Evolutionary conservation across 345 rosid species (phyloP).

Genomic region (Eucalyptus pumila): DNA sequence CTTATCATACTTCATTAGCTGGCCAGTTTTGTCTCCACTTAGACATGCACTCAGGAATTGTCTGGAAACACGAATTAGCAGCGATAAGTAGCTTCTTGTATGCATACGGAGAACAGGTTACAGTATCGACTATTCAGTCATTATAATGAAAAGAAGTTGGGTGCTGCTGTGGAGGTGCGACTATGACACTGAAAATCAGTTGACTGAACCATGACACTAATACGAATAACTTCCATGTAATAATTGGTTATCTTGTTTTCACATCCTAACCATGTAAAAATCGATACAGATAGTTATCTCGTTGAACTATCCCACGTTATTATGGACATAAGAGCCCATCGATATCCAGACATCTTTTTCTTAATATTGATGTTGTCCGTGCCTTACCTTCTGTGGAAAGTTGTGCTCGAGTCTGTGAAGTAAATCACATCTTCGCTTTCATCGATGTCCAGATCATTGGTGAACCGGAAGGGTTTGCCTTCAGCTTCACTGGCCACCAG

Average conservation of each 20-base stretch:
- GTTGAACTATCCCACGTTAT: background rate
- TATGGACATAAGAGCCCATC: background rate
- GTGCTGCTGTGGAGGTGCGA: background rate
- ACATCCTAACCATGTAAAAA: background rate
- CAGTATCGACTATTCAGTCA: background rate
- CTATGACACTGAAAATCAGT: background rate
- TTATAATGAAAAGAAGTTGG: background rate
- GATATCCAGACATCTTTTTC: background rate
- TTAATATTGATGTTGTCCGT: background rate
- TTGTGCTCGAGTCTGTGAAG: slow-evolving; percentile 60
- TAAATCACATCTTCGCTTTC: slow-evolving; percentile 37
- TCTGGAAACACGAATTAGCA: background rate
- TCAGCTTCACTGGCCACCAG: slow-evolving; percentile 41
- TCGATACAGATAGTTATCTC: background rate
- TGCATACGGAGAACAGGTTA: background rate
- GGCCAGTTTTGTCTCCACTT: slow-evolving; percentile 21
- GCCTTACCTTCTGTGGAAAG: slow-evolving; percentile 48
- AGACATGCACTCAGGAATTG: background rate
- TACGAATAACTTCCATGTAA: background rate
- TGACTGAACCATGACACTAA: background rate
- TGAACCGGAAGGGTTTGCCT: slow-evolving; percentile 42
- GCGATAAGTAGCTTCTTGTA: background rate
- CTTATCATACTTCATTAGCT: background rate
- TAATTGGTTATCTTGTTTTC: background rate
- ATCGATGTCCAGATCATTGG: slow-evolving; percentile 65